Conservation (phyloP, 2,329 filamentous ascomycete genomes). For the Epichloe festucae region DNA sequence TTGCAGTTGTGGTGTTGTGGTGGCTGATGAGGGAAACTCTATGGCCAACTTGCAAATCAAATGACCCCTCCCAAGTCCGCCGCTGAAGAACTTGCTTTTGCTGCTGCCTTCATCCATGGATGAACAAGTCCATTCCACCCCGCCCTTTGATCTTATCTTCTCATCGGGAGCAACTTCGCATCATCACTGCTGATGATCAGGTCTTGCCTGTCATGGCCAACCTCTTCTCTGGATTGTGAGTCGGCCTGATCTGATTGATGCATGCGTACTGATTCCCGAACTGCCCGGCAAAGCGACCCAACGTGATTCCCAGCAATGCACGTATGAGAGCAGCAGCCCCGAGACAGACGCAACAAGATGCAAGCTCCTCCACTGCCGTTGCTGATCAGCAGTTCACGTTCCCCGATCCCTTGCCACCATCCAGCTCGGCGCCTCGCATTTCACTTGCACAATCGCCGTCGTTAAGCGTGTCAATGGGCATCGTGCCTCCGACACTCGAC, state of each 20-base stretch:
- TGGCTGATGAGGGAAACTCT: no score
- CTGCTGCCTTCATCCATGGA: not conserved
- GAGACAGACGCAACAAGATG: not conserved
- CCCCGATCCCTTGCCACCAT: not conserved
- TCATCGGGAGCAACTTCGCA: not conserved
- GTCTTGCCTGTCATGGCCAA: not conserved
- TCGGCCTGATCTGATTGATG: not conserved
- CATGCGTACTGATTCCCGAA: not conserved
- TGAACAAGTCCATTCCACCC: not conserved
- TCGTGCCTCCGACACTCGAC: not conserved
- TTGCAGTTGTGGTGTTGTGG: no score
- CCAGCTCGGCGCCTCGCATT: slow-evolving; percentile 1
- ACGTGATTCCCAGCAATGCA: slow-evolving; percentile 1
- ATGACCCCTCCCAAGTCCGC: not conserved
- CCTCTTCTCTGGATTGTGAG: slow-evolving; percentile 2
- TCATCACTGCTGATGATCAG: not conserved
- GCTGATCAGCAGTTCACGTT: not conserved
- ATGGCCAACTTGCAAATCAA: no score
- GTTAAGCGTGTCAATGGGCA: not conserved
- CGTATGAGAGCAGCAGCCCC: not conserved
- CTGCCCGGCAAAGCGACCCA: not conserved
- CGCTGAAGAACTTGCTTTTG: not conserved
- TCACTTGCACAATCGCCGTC: not conserved
- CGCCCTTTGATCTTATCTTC: not conserved
- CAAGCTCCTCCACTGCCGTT: not conserved